Base-by-base conservation (phyloP, 805 yeast species). In the Limtongia smithiae region DNA sequence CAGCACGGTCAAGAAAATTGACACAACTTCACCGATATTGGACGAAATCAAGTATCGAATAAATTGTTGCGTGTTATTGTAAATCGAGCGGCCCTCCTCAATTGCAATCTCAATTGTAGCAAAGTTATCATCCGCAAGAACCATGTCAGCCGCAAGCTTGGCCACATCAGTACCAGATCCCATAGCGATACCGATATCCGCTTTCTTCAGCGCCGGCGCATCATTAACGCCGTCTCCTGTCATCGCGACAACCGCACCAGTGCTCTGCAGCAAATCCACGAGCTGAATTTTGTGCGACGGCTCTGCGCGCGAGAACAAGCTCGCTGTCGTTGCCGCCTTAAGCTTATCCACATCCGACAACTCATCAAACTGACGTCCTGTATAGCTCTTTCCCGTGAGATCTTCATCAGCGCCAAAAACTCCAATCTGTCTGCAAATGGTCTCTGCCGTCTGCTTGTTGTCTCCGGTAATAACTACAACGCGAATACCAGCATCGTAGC, bases 171-270 rank as follows among this genome's bases (percentile, higher is more conserved):
- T 76, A 12, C 82, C 83, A 42, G 78, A 73, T 1, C 83, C 82
- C 82, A 79, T 79, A 11, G 82, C 77, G 58, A 79, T 73, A 47
- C 83, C 83, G 48, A 79, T 79, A 61, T 79, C 82, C 4, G 83
- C 83, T 50, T 73, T 74, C 62, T 77, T 79, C 58, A 79, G 67
- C 4, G 83, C 80, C 6, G 83, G 83, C 0, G 83, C 80, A 62
- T 79, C 83, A 62, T 79, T 79, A 32, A 79, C 82, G 51, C 83
- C 83, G 62, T 79, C 83, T 37, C 81, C 81, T 8, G 80, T 76
- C 84, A 79, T 79, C 18, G 81, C 84, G 41, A 78, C 82, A 59
- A 75, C 73, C 50, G 77, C 79, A 14, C 78, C 76, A 14, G 67
- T 56, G 39, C 66, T 62, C 48, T 72, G 76, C 34, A 70, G 57